phyloP scores from a whole-genome alignment of 2,329 filamentous ascomycete genomes.

The Penicillium brevicompactum region DNA sequence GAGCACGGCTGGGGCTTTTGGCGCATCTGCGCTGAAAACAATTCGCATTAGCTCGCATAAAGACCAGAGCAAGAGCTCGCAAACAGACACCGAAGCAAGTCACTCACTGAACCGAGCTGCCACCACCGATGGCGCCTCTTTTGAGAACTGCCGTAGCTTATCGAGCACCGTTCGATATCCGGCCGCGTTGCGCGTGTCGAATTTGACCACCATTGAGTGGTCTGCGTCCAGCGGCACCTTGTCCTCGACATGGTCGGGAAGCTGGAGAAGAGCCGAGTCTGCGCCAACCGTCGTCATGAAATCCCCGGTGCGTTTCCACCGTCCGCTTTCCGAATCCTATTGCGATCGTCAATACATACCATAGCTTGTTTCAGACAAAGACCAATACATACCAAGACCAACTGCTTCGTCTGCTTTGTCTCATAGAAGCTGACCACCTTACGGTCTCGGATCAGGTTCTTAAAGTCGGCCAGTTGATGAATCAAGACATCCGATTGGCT shows the following conservation, averaged over 20 bases:
- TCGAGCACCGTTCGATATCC: slow-evolving; percentile 6
- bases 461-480: slow-evolving; percentile 28
- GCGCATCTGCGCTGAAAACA: not conserved
- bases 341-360: not conserved
- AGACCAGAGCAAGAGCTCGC: too few relatives aligned
- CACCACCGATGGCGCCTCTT: not conserved
- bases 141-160: slow-evolving; percentile 7
- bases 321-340: slow-evolving; percentile 6
- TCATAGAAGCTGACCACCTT: slow-evolving; percentile 36
- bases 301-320: slow-evolving; percentile 8
- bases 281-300: slow-evolving; percentile 5
- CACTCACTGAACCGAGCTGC: slow-evolving; percentile 7
- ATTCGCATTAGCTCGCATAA: not conserved
- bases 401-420: slow-evolving; percentile 22
- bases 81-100: not conserved
- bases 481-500: slow-evolving; percentile 20
- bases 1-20: slow-evolving; percentile 7
- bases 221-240: slow-evolving; percentile 12
- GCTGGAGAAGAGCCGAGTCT: slow-evolving; percentile 12
- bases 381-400: slow-evolving; percentile 19
- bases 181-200: slow-evolving; percentile 7
- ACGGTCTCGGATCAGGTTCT: slow-evolving; percentile 28
- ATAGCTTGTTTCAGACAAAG: not conserved
- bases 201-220: slow-evolving; percentile 13
- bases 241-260: slow-evolving; percentile 11